These are phyloP conservation scores for Gossypium trilobum DNA, from an alignment of 441 rosid genomes.

Conservation along the genomic window DNA sequence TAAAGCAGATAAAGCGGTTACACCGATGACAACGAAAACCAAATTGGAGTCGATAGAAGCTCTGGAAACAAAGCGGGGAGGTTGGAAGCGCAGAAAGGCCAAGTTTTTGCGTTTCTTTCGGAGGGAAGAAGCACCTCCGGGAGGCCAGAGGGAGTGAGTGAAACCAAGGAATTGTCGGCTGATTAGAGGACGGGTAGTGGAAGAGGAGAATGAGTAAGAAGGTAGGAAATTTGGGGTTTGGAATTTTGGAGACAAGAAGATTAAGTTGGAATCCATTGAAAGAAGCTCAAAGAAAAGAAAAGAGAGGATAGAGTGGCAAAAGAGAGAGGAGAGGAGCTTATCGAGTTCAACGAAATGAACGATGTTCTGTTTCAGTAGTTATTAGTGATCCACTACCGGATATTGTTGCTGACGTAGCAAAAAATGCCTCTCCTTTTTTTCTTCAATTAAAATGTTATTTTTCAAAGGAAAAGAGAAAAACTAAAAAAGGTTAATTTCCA, in stretches of 20 bases:
- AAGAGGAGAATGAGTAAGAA: constrained; percentile 26
- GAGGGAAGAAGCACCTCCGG: constrained; percentile 24
- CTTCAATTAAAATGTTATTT: no score
- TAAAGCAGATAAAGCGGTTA: constrained; percentile 50
- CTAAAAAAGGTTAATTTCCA: no score
- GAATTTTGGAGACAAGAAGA: constrained; percentile 28
- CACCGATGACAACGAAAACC: constrained; percentile 46
- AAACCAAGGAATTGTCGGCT: constrained; percentile 45
- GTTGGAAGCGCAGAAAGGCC: constrained; percentile 18
- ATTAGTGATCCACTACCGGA: constrained; percentile 13
- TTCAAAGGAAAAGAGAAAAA: no score
- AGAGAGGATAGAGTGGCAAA: background rate
- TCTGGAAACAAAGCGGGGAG: constrained; percentile 33
- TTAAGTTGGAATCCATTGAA: constrained; percentile 29
- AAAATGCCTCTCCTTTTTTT: background rate
- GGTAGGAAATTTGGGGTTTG: constrained; percentile 34
- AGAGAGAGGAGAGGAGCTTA: constrained; percentile 16
- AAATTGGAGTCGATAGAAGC: constrained; percentile 45
- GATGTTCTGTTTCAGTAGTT: background rate
- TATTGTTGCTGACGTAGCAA: constrained; percentile 26
- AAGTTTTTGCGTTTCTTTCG: constrained; percentile 23
- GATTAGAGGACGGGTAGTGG: constrained; percentile 26
- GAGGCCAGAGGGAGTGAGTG: constrained; percentile 39
- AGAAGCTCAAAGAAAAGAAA: constrained; percentile 6
- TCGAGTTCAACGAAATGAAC: background rate